Evolutionary conservation across 148 eudicot species (phyloP).

Genomic region (Polygonum aviculare): DNA sequence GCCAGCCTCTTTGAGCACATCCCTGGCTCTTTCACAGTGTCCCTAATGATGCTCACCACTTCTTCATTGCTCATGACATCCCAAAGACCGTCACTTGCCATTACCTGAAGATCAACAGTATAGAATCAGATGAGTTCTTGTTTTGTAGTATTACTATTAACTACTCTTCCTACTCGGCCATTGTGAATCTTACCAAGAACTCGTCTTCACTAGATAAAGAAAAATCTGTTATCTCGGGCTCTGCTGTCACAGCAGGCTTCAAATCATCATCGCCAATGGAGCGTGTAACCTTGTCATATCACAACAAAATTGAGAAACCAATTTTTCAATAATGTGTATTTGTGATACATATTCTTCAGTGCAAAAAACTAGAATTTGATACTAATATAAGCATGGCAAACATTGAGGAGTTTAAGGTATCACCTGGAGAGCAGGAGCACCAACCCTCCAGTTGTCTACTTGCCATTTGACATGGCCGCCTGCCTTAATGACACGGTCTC

Average conservation of each 20-base stretch:
- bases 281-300: constrained; percentile 60
- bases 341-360: neutral
- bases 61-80: constrained; percentile 68
- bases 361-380: neutral
- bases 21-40: constrained; percentile 87
- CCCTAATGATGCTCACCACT: constrained; percentile 57
- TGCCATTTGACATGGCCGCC: constrained; percentile 86
- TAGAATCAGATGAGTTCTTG: neutral
- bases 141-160: neutral
- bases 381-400: neutral
- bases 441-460: constrained; percentile 97
- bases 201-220: constrained; percentile 57
- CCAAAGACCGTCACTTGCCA: constrained; percentile 98
- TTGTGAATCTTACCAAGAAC: constrained; percentile 59
- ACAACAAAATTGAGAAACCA: neutral
- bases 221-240: constrained; percentile 91
- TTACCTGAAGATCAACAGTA: constrained; percentile 39
- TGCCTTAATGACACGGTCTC: constrained; percentile 54
- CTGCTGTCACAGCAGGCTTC: constrained; percentile 92
- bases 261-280: constrained; percentile 98
- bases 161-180: neutral
- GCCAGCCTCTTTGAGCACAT: constrained; percentile 96
- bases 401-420: neutral
- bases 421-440: constrained; percentile 93
- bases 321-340: neutral